phyloP scores from a whole-genome alignment of 495 filamentous ascomycete genomes.

The Lophiostoma macrostomum region DNA sequence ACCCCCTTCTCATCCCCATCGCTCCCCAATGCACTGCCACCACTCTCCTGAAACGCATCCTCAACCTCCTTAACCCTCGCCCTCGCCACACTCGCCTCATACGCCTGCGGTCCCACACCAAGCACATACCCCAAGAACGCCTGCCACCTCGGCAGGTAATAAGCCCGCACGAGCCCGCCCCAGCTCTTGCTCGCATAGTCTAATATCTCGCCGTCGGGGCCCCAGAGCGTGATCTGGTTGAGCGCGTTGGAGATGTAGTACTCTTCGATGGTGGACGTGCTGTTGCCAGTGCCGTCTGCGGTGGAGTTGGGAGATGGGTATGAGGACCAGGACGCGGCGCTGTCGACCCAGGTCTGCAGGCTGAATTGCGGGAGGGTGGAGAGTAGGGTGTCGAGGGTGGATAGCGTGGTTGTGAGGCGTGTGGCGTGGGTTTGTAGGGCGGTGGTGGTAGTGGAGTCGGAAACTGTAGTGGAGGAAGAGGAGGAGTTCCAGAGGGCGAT shows the following conservation, averaged over 20 bases:
- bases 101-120: background rate
- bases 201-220: conserved; percentile 48
- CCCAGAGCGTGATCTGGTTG: conserved; percentile 56
- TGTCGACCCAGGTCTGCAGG: conserved; percentile 45
- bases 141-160: conserved; percentile 51
- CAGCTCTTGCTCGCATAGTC: conserved; percentile 54
- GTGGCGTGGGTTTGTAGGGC: conserved; percentile 32
- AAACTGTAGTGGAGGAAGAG: conserved; percentile 38
- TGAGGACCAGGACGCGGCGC: conserved; percentile 42
- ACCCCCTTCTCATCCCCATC: conserved; percentile 2
- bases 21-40: background rate
- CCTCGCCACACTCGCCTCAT: conserved; percentile 10
- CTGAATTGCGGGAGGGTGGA: conserved; percentile 47
- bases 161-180: conserved; percentile 49
- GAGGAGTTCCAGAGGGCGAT: conserved; percentile 37
- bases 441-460: conserved; percentile 15
- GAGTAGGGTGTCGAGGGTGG: conserved; percentile 47
- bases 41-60: conserved; percentile 14
- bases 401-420: conserved; percentile 38
- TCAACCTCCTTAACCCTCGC: conserved; percentile 3
- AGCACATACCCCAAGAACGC: conserved; percentile 48
- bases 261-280: conserved; percentile 22
- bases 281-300: conserved; percentile 2
- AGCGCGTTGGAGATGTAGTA: conserved; percentile 53
- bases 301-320: conserved; percentile 12